A percentile compares a stretch with the other conserved stretches of the same genome.
These are phyloP conservation scores for Fusarium sp. DNA, from an alignment of 2,329 filamentous ascomycete genomes.

Conservation along the genomic window DNA sequence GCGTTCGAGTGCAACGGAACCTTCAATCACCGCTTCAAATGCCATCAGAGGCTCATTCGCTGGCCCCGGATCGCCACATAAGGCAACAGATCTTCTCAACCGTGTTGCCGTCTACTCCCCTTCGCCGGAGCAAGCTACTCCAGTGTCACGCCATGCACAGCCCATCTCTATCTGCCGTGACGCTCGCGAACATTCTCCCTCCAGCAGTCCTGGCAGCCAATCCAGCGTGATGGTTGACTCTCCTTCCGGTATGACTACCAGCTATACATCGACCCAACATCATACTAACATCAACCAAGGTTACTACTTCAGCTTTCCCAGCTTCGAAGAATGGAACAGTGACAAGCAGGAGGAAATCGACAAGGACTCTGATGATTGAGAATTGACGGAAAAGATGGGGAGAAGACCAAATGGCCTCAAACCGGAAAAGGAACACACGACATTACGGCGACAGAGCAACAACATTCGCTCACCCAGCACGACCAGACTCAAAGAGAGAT, in stretches of 20 bases:
- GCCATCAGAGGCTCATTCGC: conserved; percentile 65
- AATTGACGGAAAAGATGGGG: conserved; percentile 22
- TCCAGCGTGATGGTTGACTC: conserved; percentile 46
- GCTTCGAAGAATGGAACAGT: conserved; percentile 75
- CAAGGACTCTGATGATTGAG: conserved; percentile 48
- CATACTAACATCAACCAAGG: conserved; percentile 52
- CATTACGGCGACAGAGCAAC: conserved; percentile 29
- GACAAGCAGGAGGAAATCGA: conserved; percentile 48
- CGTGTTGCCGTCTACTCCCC: conserved; percentile 65
- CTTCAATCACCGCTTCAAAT: conserved; percentile 69
- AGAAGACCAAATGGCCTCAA: conserved; percentile 36
- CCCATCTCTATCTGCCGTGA: conserved; percentile 45
- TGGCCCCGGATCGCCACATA: conserved; percentile 61
- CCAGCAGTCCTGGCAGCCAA: conserved; percentile 43
- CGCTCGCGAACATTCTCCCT: conserved; percentile 38
- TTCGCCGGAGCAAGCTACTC: conserved; percentile 39
- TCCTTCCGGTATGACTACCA: conserved; percentile 44
- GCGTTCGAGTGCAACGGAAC: conserved; percentile 68
- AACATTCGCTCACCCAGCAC: conserved; percentile 23
- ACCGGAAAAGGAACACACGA: conserved; percentile 30
- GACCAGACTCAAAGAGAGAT: conserved; percentile 20
- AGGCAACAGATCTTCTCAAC: conserved; percentile 68
- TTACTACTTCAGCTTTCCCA: conserved; percentile 80
- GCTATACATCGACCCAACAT: conserved; percentile 39
- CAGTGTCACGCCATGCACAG: conserved; percentile 40